Evolutionary conservation across 2,329 filamentous ascomycete genomes (phyloP).

Genomic region (Beauveria scarabaeidicola): DNA sequence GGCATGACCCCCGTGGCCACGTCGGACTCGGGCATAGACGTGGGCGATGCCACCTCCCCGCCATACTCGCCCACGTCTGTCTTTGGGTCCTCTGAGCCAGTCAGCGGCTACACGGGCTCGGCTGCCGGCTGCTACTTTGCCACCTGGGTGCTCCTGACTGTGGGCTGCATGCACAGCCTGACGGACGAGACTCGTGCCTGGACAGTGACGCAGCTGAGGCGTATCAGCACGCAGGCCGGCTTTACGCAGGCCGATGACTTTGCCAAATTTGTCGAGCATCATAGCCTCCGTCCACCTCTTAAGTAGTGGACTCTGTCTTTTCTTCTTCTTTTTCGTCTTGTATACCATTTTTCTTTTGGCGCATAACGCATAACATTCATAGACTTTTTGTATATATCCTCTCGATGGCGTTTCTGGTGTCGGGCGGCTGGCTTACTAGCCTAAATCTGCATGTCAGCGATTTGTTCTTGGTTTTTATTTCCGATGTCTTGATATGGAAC

Average conservation of each 20-base stretch:
- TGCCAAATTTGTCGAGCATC: slow-evolving; percentile 9
- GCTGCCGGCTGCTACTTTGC: slow-evolving; percentile 9
- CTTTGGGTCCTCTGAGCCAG: slow-evolving; percentile 6
- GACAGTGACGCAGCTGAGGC: slow-evolving; percentile 8
- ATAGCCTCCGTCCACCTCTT: slow-evolving; percentile 10
- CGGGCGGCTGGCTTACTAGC: not conserved
- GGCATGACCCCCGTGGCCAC: slow-evolving; percentile 6
- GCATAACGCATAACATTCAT: not conserved
- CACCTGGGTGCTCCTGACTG: slow-evolving; percentile 7
- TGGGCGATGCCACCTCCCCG: not conserved
- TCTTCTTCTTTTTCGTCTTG: not conserved
- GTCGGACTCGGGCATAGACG: slow-evolving; percentile 7
- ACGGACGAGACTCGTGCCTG: slow-evolving; percentile 10
- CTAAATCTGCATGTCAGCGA: not conserved
- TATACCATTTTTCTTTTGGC: not conserved
- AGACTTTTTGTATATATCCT: not conserved
- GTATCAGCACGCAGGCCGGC: slow-evolving; percentile 9
- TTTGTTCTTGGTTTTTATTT: not conserved
- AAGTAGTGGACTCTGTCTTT: not conserved
- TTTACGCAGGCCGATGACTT: slow-evolving; percentile 9
- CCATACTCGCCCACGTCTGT: slow-evolving; percentile 7
- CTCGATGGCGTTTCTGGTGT: not conserved
- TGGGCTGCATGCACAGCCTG: slow-evolving; percentile 12
- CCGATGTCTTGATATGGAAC: not conserved
- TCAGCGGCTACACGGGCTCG: slow-evolving; percentile 8